Percentiles rank a stretch among this genome's conserved stretches.
These are phyloP conservation scores for Arthromyces matolae DNA, from an alignment of 768 basidiomycete genomes.

Conservation along the genomic window DNA sequence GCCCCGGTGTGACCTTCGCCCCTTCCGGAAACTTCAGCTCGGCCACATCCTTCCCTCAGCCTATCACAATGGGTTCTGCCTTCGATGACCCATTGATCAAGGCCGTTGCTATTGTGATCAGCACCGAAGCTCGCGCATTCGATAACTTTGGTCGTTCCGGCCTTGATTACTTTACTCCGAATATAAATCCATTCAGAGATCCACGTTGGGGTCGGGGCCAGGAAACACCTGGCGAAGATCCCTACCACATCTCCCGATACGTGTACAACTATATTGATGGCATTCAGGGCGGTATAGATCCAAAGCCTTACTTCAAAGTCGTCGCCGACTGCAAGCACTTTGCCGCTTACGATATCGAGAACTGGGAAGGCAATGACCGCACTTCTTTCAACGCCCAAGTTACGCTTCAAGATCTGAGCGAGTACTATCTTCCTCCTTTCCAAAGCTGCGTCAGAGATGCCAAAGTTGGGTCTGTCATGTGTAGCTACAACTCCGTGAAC, in stretches of 20 bases:
- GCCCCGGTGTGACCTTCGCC: constrained; percentile 51
- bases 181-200: constrained; percentile 57
- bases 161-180: constrained; percentile 55
- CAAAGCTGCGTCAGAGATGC: constrained; percentile 59
- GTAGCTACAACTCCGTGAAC: constrained; percentile 61
- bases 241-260: constrained; percentile 49
- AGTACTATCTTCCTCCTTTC: constrained; percentile 55
- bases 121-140: constrained; percentile 57
- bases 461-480: constrained; percentile 58
- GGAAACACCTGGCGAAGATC: constrained; percentile 61
- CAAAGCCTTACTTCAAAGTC: constrained; percentile 46
- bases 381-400: constrained; percentile 52
- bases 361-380: constrained; percentile 50
- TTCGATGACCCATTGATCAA: constrained; percentile 54
- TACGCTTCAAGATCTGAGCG: constrained; percentile 50
- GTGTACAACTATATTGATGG: constrained; percentile 52
- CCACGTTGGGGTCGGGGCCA: constrained; percentile 63
- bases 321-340: constrained; percentile 60
- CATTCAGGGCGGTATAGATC: constrained; percentile 55
- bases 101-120: constrained; percentile 45
- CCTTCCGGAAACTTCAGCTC: constrained; percentile 48
- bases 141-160: constrained; percentile 52
- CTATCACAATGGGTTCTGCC: constrained; percentile 50
- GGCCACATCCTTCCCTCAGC: constrained; percentile 57
- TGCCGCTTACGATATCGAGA: constrained; percentile 55